Conservation (phyloP, 1,284 basidiomycete genomes). For the Ceratobasidium sp. region DNA sequence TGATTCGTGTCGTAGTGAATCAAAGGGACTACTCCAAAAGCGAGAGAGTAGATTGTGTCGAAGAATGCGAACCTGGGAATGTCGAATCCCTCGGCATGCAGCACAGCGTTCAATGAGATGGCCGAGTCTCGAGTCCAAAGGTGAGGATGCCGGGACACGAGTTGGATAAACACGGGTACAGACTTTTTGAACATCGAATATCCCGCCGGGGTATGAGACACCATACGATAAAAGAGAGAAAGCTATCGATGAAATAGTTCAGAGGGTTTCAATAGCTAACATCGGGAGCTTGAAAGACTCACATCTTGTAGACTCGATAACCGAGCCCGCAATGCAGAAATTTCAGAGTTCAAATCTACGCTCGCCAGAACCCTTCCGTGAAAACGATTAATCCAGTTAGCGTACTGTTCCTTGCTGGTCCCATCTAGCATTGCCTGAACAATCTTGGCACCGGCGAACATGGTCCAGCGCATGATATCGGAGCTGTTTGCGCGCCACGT, state of each 20-base stretch:
- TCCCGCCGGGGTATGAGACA: too few relatives aligned
- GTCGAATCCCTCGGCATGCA: background rate
- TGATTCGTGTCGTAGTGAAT: background rate
- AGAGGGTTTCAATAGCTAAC: background rate
- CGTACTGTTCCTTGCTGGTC: background rate
- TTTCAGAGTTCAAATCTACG: background rate
- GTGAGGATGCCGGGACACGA: background rate
- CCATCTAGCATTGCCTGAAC: conserved; percentile 1
- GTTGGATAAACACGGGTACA: background rate
- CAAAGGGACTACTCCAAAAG: background rate
- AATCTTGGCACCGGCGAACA: conserved; percentile 1
- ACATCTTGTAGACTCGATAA: background rate
- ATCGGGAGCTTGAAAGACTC: background rate
- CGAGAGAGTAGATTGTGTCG: conserved; percentile 5
- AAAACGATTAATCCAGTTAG: conserved; percentile 2
- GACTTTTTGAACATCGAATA: background rate
- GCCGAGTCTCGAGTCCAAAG: background rate
- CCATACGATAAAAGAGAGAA: background rate
- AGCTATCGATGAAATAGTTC: background rate
- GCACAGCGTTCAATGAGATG: background rate
- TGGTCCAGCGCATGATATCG: background rate
- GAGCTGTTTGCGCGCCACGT: background rate
- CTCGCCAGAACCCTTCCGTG: background rate
- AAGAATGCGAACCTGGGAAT: background rate
- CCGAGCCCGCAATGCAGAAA: background rate